Percentiles rank a stretch among this genome's conserved stretches.
phyloP scores from a whole-genome alignment of 2,329 filamentous ascomycete genomes.

The Colletotrichum orchidophilum region DNA sequence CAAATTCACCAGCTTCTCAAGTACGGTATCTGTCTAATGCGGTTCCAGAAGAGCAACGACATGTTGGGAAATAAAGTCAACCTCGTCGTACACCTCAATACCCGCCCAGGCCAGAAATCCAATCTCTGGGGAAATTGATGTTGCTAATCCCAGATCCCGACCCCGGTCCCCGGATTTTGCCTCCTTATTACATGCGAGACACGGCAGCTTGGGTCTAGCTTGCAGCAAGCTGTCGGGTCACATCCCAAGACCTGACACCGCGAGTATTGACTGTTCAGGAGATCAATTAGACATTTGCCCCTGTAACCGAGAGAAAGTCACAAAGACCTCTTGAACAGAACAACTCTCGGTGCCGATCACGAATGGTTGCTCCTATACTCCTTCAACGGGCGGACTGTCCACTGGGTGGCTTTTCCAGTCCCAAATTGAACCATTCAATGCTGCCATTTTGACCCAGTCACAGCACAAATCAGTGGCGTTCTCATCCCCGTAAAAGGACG shows the following conservation, averaged over 20 bases:
- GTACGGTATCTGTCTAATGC: neutral
- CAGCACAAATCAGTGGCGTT: constrained; percentile 48
- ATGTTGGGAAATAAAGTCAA: neutral
- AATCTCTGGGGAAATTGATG: neutral
- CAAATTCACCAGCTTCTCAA: neutral
- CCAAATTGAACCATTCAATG: constrained; percentile 53
- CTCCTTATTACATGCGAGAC: neutral
- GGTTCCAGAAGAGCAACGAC: neutral
- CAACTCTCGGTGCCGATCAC: neutral
- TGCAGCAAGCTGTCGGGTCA: neutral
- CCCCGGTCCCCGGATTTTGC: neutral
- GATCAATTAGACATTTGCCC: too few relatives aligned
- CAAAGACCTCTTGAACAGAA: neutral
- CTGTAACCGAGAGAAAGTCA: too few relatives aligned
- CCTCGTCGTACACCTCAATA: neutral
- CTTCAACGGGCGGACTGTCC: neutral
- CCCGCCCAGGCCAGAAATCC: neutral
- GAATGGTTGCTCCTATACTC: neutral
- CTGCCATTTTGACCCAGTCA: constrained; percentile 50
- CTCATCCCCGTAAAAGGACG: constrained; percentile 50
- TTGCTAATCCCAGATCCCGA: neutral
- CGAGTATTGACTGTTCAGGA: too few relatives aligned
- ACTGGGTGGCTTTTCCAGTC: constrained; percentile 40
- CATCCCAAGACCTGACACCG: neutral
- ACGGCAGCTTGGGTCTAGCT: neutral